phyloP scores from a whole-genome alignment of 768 basidiomycete species.

The Gelatoporia subvermispora region DNA sequence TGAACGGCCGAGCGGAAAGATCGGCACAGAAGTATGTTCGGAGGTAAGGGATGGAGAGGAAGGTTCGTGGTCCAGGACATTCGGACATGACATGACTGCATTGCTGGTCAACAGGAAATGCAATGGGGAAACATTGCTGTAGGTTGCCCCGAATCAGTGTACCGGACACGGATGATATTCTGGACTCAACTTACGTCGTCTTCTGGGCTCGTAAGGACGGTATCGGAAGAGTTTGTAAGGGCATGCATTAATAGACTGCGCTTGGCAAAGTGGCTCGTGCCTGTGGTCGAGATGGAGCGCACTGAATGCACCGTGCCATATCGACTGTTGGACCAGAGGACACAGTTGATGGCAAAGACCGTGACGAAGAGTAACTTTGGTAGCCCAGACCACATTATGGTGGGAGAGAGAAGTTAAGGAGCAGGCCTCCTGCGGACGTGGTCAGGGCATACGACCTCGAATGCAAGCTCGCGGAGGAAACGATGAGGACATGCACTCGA shows the following conservation, averaged over 20 bases:
- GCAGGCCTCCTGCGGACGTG: not conserved
- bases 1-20: slow-evolving; percentile 46
- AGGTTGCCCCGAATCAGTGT: not conserved
- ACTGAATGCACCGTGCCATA: slow-evolving; percentile 18
- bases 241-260: not conserved
- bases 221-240: not conserved
- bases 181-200: slow-evolving; percentile 1
- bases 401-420: slow-evolving; percentile 1
- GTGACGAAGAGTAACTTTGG: slow-evolving; percentile 49
- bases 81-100: slow-evolving; percentile 55
- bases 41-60: slow-evolving; percentile 69
- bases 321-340: slow-evolving; percentile 56
- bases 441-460: slow-evolving; percentile 10
- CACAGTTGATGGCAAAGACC: slow-evolving; percentile 48
- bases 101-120: slow-evolving; percentile 48
- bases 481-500: slow-evolving; percentile 2
- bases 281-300: slow-evolving; percentile 1
- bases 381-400: slow-evolving; percentile 41
- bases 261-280: slow-evolving; percentile 5
- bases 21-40: slow-evolving; percentile 67
- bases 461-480: not conserved
- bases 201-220: not conserved
- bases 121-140: slow-evolving; percentile 61
- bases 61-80: slow-evolving; percentile 58
- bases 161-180: too few species aligned